phyloP scores from a whole-genome alignment of 257 asterid species.

The Gardenia jasminoides region DNA sequence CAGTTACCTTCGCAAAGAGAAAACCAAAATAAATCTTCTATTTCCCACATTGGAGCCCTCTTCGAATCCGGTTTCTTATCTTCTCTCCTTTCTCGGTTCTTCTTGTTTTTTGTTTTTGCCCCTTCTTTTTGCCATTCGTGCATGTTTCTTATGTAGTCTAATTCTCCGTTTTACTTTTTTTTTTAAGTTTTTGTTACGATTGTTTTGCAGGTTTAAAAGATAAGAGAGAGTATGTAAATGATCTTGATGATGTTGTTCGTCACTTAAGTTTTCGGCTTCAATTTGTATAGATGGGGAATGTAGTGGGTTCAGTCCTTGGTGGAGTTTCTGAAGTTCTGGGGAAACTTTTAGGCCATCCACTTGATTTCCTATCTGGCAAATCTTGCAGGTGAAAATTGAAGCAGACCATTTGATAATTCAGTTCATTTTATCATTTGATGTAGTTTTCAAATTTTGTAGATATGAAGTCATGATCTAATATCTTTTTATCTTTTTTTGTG shows the following conservation, averaged over 20 bases:
- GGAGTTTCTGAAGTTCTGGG: slow-evolving; percentile 55
- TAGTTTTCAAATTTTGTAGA: background rate
- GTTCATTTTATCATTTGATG: background rate
- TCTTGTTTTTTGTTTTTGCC: too few relatives aligned
- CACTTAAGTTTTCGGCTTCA: background rate
- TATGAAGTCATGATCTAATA: background rate
- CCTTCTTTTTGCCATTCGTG: too few relatives aligned
- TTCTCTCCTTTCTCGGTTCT: too few relatives aligned
- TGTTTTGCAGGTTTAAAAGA: background rate
- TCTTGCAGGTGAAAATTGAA: slow-evolving; percentile 49
- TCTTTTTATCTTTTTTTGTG: background rate
- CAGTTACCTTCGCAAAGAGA: too few relatives aligned
- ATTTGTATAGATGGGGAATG: slow-evolving; percentile 48
- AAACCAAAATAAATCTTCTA: too few relatives aligned
- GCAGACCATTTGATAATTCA: background rate
- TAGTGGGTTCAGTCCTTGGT: slow-evolving; percentile 40
- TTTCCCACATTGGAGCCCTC: too few relatives aligned
- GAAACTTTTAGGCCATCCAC: slow-evolving; percentile 66
- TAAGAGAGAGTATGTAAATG: too few relatives aligned
- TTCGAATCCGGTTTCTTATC: too few relatives aligned
- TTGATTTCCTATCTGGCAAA: slow-evolving; percentile 70
- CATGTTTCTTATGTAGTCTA: too few relatives aligned
- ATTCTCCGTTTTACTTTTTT: too few relatives aligned
- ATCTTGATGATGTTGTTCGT: background rate
- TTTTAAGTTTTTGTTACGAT: too few relatives aligned